Evolutionary conservation across 305 asterid genomes (phyloP), one percentile per base, ranked within the genome.

Genomic region (Fraxinus velutina): DNA sequence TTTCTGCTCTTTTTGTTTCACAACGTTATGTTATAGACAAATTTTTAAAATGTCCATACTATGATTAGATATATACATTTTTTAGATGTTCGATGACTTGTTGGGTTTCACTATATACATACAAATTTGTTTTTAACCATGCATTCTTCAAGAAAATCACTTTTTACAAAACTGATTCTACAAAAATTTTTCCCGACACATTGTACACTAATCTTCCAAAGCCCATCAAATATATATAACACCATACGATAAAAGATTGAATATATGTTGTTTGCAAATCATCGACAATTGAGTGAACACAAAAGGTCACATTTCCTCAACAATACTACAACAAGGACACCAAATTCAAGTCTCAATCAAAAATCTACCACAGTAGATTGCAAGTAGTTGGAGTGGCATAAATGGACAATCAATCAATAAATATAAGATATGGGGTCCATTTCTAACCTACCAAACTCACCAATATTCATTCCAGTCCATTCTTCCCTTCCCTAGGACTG

Each of bases 381-480:
- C 75, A 29, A 68, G 74, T 29, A 70, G 12, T 70, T 30, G 75
- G 24, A 30, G 19, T 70, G 39, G 21, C 21, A 27, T 0, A 68
- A 68, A 68, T 27, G 37, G 17, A 70, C 21, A 70, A 70, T 29
- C 75, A 70, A 70, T 70, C 75, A 32, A 68, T 29, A 4, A 62
- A 62, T 22, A 29, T 68, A 29, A 70, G 42, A 70, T 30, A 30
- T 30, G 42, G 42, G 75, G 75, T 70, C 42, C 75, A 30, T 70
- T 70, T 70, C 75, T 70, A 13, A 70, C 10, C 75, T 13, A 70
- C 75, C 42, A 30, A 70, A 70, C 12, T 70, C 75, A 70, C 75
- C 42, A 13, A 70, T 30, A 70, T 70, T 70, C 75, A 70, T 70
- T 70, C 39, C 42, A 30, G 6, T 70, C 22, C 75, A 30, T 30